phyloP scores from a whole-genome alignment of 2,329 filamentous ascomycete species.

The Pseudogymnoascus sp. region DNA sequence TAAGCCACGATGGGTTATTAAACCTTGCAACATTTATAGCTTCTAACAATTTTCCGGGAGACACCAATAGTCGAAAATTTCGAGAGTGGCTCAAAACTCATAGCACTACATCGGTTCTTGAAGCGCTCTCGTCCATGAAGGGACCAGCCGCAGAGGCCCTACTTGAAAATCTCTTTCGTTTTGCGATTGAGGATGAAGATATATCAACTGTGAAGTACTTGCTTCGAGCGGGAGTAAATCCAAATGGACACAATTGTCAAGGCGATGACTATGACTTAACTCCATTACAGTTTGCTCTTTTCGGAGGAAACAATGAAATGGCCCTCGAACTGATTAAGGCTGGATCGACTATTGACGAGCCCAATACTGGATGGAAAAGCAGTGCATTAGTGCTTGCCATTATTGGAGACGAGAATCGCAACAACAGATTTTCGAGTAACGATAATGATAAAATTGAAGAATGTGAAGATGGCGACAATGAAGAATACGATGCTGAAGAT shows the following conservation, averaged over 20 bases:
- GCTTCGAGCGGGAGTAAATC: conserved; percentile 10
- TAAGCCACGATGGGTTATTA: not conserved
- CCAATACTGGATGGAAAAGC: not conserved
- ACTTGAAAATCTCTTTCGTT: conserved; percentile 10
- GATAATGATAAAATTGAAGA: not conserved
- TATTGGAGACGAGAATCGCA: not conserved
- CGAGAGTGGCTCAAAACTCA: conserved; percentile 9
- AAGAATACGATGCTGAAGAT: not conserved
- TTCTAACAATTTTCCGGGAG: not conserved
- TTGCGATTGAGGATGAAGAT: conserved; percentile 12
- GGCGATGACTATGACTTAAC: not conserved
- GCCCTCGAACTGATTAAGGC: not conserved
- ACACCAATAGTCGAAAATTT: not conserved
- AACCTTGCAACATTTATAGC: not conserved
- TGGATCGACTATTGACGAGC: not conserved
- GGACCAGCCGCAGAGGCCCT: conserved; percentile 12
- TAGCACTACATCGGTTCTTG: not conserved
- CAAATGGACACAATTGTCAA: conserved; percentile 9
- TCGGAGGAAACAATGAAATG: not conserved
- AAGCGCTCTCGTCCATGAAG: conserved; percentile 9
- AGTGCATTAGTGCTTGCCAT: not conserved
- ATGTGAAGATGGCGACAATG: not conserved
- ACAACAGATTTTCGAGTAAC: not conserved
- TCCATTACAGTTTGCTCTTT: not conserved
- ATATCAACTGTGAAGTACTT: conserved; percentile 11